phyloP scores from a whole-genome alignment of 169 alveolate genomes.

The Eimeria falciformis region DNA sequence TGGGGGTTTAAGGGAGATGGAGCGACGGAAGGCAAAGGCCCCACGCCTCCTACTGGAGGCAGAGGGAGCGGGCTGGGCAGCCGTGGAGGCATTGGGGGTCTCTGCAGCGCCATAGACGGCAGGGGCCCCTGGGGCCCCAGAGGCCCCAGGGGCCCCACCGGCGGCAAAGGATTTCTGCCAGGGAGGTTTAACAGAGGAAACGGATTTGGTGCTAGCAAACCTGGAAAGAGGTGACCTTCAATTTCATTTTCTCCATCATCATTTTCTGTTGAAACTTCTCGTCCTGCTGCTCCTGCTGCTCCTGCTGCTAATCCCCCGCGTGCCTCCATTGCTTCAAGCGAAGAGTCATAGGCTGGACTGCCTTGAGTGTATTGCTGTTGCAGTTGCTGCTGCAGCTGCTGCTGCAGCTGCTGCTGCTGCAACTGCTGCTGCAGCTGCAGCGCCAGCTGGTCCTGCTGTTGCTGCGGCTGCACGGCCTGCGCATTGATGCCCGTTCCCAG shows the following conservation, averaged over 20 bases:
- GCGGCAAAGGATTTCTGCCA: too few relatives aligned
- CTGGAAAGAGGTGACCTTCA: conserved; percentile 18
- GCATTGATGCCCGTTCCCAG: too few relatives aligned
- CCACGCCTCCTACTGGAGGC: neutral
- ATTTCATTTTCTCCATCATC: neutral
- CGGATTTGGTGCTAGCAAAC: neutral
- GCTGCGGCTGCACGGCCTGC: too few relatives aligned
- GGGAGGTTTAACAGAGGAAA: neutral
- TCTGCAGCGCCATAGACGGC: neutral
- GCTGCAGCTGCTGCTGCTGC: conserved; percentile 4
- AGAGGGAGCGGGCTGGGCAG: conserved; percentile 3
- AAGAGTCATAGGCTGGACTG: neutral
- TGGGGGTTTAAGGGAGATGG: too few relatives aligned
- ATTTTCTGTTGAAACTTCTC: neutral
- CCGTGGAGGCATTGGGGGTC: neutral
- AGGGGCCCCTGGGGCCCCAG: conserved; percentile 18
- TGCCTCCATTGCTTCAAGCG: conserved; percentile 42
- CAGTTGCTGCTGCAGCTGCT: conserved; percentile 41
- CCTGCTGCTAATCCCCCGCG: neutral
- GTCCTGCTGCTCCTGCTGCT: neutral
- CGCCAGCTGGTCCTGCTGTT: too few relatives aligned
- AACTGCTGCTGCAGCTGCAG: too few relatives aligned
- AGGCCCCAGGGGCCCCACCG: conserved; percentile 33
- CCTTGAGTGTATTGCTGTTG: neutral
- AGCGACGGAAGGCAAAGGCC: too few relatives aligned